Evolutionary conservation across 208 protist genomes (phyloP).

Genomic region (Trypanosoma mega): DNA sequence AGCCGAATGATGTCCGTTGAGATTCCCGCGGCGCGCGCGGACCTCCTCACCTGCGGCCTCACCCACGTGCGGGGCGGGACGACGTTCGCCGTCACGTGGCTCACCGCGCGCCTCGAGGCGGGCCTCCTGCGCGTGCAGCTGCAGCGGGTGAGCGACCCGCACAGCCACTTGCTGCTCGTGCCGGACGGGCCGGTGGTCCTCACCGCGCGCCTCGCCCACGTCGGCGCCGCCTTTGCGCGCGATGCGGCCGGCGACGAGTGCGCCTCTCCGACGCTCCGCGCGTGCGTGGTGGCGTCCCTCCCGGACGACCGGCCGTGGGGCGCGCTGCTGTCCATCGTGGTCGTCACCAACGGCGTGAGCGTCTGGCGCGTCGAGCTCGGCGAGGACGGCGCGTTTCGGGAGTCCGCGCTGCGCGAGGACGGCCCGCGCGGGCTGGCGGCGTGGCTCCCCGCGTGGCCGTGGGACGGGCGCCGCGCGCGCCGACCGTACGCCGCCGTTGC

Average conservation of each 20-base stretch:
- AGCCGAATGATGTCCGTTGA: conserved; percentile 65
- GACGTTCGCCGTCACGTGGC: conserved; percentile 55
- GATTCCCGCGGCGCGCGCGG: conserved; percentile 32
- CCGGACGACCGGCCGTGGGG: not conserved
- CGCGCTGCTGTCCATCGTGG: conserved; percentile 32
- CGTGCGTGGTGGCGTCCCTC: too few species aligned
- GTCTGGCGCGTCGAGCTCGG: conserved; percentile 63
- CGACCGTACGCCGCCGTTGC: conserved; percentile 53
- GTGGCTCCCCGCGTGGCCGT: conserved; percentile 24
- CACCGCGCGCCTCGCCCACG: conserved; percentile 30
- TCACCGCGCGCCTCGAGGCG: conserved; percentile 34
- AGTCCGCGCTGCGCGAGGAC: conserved; percentile 25
- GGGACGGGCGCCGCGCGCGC: not conserved
- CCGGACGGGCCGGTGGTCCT: conserved; percentile 44
- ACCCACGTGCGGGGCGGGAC: conserved; percentile 46
- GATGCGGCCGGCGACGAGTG: conserved; percentile 12
- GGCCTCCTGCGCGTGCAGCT: conserved; percentile 49
- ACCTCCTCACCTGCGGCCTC: conserved; percentile 69
- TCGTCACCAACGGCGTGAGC: conserved; percentile 56
- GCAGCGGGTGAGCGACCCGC: conserved; percentile 51
- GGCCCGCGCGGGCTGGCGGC: not conserved
- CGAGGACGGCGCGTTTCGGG: conserved; percentile 38
- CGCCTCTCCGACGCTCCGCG: too few species aligned
- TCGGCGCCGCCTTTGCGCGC: conserved; percentile 23
- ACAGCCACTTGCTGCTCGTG: conserved; percentile 48